phyloP scores from a whole-genome alignment of 2,329 filamentous ascomycete genomes.

The Berkeleyomyces rouxiae region DNA sequence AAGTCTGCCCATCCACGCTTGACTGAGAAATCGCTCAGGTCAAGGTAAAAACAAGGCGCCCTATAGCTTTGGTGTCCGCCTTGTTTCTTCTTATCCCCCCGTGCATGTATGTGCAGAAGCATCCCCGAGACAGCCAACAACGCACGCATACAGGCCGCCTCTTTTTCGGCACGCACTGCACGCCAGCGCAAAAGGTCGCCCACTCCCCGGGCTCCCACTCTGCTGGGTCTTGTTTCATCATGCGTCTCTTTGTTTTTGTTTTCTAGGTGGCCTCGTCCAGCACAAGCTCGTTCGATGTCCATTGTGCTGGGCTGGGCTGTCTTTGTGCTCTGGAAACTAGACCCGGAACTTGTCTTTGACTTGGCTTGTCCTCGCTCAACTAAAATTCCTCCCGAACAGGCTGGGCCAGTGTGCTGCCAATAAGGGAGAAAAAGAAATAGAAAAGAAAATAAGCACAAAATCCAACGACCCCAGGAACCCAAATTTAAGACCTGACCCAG shows the following conservation, averaged over 20 bases:
- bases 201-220: background rate
- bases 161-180: background rate
- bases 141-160: background rate
- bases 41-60: background rate
- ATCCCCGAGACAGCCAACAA: background rate
- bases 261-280: background rate
- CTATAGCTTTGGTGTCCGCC: background rate
- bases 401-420: background rate
- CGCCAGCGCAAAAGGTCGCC: background rate
- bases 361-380: background rate
- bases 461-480: background rate
- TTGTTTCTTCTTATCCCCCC: background rate
- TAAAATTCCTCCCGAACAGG: background rate
- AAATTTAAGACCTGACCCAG: slow-evolving; percentile 1
- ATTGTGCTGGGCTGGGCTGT: background rate
- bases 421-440: background rate
- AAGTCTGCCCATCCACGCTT: background rate
- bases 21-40: background rate
- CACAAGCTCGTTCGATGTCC: background rate
- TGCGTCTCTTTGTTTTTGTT: background rate
- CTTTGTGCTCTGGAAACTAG: background rate
- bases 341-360: background rate
- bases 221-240: background rate
- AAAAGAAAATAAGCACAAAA: background rate
- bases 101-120: background rate